These are phyloP conservation scores for Penicillium sp. DNA, from an alignment of 2,329 filamentous ascomycete species.

Conservation along the genomic window DNA sequence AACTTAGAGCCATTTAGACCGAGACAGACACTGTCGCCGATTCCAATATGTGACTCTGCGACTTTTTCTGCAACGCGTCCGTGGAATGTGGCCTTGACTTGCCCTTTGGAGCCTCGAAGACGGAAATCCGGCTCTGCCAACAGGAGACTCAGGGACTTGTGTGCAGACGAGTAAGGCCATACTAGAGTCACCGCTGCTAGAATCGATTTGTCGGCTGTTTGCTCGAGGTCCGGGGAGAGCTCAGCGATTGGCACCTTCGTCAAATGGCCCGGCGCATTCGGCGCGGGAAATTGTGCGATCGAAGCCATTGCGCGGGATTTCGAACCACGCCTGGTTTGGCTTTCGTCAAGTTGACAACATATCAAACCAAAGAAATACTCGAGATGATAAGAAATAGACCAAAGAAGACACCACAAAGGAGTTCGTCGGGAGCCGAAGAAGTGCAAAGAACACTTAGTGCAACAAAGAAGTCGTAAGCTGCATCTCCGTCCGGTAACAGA, in stretches of 20 bases:
- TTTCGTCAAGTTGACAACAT: conserved; percentile 7
- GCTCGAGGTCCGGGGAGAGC: conserved; percentile 39
- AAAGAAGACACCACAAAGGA: not conserved
- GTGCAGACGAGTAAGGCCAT: conserved; percentile 87
- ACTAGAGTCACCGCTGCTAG: conserved; percentile 78
- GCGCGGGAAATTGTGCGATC: conserved; percentile 23
- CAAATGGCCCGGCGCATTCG: conserved; percentile 25
- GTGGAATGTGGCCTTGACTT: conserved; percentile 76
- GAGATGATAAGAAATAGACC: not conserved
- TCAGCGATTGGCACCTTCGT: conserved; percentile 42
- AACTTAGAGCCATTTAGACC: conserved; percentile 70
- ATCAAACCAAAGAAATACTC: not conserved
- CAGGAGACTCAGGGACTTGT: conserved; percentile 72
- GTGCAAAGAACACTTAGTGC: not conserved
- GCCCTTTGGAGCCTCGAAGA: conserved; percentile 73
- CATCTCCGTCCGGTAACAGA: not conserved
- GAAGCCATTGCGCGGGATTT: conserved; percentile 30
- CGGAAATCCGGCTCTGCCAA: conserved; percentile 84
- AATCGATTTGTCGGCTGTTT: conserved; percentile 45
- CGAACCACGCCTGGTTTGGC: conserved; percentile 5
- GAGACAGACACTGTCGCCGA: conserved; percentile 74
- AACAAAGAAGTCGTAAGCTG: conserved; percentile 2
- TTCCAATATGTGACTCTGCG: conserved; percentile 67
- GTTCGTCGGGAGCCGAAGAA: not conserved
- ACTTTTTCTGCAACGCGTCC: conserved; percentile 71